A percentile compares a stretch with the other conserved stretches of the same genome.
Evolutionary conservation across 2,329 filamentous ascomycete genomes (phyloP).

Genomic region (Diaporthe amygdali): DNA sequence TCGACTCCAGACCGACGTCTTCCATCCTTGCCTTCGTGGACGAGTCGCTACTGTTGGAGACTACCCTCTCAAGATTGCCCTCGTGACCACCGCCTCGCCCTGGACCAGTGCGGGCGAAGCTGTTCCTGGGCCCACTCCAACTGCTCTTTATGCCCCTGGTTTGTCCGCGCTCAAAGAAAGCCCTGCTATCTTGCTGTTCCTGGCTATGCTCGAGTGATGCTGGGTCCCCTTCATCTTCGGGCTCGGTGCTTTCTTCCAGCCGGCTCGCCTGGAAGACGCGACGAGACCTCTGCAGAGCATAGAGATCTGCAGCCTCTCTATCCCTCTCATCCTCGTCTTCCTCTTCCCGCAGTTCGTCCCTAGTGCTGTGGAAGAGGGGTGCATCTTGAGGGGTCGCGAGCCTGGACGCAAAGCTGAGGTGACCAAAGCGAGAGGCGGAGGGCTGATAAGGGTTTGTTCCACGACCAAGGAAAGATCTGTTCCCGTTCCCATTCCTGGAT

Average conservation of each 20-base stretch:
- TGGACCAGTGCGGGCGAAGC: constrained; percentile 32
- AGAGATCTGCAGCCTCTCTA: constrained; percentile 90
- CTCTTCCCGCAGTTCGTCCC: constrained; percentile 90
- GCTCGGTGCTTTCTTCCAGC: constrained; percentile 84
- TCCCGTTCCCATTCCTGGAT: constrained; percentile 34
- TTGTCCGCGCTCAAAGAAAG: constrained; percentile 52
- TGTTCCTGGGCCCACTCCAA: constrained; percentile 63
- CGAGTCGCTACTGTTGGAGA: constrained; percentile 36
- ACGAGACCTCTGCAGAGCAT: constrained; percentile 87
- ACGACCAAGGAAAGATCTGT: constrained; percentile 48
- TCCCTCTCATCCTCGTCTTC: constrained; percentile 92
- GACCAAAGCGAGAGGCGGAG: constrained; percentile 74
- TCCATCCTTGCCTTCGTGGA: constrained; percentile 72
- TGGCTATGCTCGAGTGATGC: constrained; percentile 59
- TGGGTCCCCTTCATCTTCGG: constrained; percentile 73
- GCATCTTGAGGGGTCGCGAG: constrained; percentile 76
- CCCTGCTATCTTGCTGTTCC: constrained; percentile 50
- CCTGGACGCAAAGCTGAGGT: constrained; percentile 75
- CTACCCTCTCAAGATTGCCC: constrained; percentile 45
- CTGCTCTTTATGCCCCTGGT: constrained; percentile 66
- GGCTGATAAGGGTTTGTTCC: constrained; percentile 80
- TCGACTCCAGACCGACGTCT: constrained; percentile 82
- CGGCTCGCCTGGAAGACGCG: constrained; percentile 85
- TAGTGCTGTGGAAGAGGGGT: constrained; percentile 90
- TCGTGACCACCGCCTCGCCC: constrained; percentile 40